Evolutionary conservation across 371 early-diverging fungal genomes (phyloP), one percentile per base, ranked within the genome.

Genomic region (Hamiltosporidium tvaerminnensis): DNA sequence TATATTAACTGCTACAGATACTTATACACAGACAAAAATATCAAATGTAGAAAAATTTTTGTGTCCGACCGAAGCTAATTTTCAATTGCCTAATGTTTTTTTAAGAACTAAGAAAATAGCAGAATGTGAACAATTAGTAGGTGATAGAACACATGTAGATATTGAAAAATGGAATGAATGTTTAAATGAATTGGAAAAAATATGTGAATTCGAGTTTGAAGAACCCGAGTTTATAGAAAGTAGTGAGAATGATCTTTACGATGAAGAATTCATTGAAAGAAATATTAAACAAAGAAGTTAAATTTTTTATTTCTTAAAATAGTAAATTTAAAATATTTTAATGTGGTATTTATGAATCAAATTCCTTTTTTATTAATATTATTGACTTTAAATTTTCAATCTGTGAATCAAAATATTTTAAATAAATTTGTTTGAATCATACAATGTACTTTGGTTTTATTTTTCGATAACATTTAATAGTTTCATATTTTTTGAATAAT

Each of bases 71-170:
- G 56, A 55, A 23, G 31, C 34, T 12, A 55, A 55, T 23, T 14
- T 14, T 14, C 56, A 55, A 38, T 33, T 55, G 4, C 56, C 56
- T 3, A 14, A 55, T 9, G 39, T 55, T 4, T 55, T 55, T 38
- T 35, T 55, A 30, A 7, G 56, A 23, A 55, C 56, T n/a, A 50
- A 50, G 16, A 14, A 14, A 50, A 5, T 50, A n/a, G 50, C 9
- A 12, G 50, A 50, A 50, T 14, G 4, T 14, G 50, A 50, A 50
- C 16, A 23, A 14, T n/a, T 30, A 4, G 16, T n/a, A 50, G 16
- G 23, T 50, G 4, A 50, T 16, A 41, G 23, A 14, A 4, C 4
- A 12, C 5, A 12, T 14, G 50, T 12, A 50, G 50, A 50, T 14
- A 30, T 5, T 5, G 50, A 50, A 4, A 30, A 30, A 14, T 50